A percentile compares a stretch with the other conserved stretches of the same genome.
These are phyloP conservation scores for Zostera marina DNA, from an alignment of 116 monocot species.

Conservation along the genomic window DNA sequence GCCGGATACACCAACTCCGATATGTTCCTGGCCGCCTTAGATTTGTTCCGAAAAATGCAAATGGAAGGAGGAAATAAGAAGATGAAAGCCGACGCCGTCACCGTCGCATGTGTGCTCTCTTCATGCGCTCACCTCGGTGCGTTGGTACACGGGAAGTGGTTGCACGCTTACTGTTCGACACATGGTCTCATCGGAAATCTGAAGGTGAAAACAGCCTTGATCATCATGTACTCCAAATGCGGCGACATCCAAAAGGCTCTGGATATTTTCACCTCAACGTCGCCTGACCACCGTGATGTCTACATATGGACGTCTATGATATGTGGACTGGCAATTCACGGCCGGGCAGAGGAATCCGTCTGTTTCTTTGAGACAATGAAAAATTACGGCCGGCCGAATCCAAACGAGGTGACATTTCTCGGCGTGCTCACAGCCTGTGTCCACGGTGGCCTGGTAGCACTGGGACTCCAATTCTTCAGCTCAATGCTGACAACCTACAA, in stretches of 20 bases:
- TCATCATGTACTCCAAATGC: constrained; percentile 83
- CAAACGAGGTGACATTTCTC: constrained; percentile 70
- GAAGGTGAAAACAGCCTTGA: constrained; percentile 49
- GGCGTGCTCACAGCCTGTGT: constrained; percentile 66
- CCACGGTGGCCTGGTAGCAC: constrained; percentile 54
- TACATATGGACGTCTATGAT: constrained; percentile 72
- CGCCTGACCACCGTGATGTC: constrained; percentile 25
- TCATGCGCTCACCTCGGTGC: constrained; percentile 64
- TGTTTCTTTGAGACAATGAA: constrained; percentile 59
- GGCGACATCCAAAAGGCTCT: constrained; percentile 51
- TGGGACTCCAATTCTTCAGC: constrained; percentile 38
- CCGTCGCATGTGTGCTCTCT: constrained; percentile 50
- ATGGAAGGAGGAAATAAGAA: background rate
- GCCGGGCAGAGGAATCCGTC: constrained; percentile 27
- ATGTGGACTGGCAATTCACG: constrained; percentile 62
- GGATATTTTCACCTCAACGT: constrained; percentile 20
- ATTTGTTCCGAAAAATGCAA: constrained; percentile 62
- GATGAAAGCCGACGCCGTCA: constrained; percentile 36
- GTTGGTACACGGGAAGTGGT: constrained; percentile 44
- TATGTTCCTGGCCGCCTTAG: constrained; percentile 25
- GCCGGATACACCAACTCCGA: constrained; percentile 28
- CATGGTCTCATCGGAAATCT: constrained; percentile 17
- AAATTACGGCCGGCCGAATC: constrained; percentile 10
- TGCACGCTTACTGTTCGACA: constrained; percentile 47
- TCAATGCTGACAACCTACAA: constrained; percentile 32